A percentile compares a stretch with the other conserved stretches of the same genome.
Conservation (phyloP, 345 rosid species). For the Erysimum cheiranthoides region DNA sequence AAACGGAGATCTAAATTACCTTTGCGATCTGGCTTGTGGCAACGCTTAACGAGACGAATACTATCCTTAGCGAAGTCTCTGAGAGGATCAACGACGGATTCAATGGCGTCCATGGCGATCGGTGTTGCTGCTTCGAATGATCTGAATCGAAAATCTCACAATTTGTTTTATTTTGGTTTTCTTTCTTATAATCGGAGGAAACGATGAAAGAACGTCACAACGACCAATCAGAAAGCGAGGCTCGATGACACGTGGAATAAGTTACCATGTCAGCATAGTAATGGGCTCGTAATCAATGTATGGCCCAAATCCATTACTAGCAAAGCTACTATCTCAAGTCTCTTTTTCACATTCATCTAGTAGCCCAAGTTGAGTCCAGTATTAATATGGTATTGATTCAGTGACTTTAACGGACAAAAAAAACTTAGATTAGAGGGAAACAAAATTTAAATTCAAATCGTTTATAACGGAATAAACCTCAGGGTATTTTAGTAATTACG, state of each 20-base stretch:
- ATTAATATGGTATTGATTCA: neutral
- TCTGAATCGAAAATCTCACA: constrained; percentile 20
- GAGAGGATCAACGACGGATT: constrained; percentile 75
- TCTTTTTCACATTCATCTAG: too few species aligned
- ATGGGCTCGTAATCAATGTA: constrained; percentile 5
- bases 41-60: constrained; percentile 76
- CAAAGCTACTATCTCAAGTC: neutral
- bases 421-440: too few species aligned
- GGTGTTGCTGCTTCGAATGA: neutral
- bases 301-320: neutral
- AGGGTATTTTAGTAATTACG: neutral
- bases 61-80: constrained; percentile 84
- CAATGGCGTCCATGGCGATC: constrained; percentile 71
- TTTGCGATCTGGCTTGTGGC: constrained; percentile 83
- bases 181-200: neutral
- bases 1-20: neutral
- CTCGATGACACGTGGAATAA: neutral
- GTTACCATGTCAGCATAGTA: constrained; percentile 20
- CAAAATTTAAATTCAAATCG: too few species aligned
- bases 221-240: constrained; percentile 24
- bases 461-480: neutral
- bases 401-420: neutral
- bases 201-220: constrained; percentile 26
- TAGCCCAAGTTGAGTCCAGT: neutral
- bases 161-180: neutral